A percentile compares a stretch with the other conserved stretches of the same genome.
Conservation (phyloP, 768 basidiomycete genomes). For the Boletus sensibilis region DNA sequence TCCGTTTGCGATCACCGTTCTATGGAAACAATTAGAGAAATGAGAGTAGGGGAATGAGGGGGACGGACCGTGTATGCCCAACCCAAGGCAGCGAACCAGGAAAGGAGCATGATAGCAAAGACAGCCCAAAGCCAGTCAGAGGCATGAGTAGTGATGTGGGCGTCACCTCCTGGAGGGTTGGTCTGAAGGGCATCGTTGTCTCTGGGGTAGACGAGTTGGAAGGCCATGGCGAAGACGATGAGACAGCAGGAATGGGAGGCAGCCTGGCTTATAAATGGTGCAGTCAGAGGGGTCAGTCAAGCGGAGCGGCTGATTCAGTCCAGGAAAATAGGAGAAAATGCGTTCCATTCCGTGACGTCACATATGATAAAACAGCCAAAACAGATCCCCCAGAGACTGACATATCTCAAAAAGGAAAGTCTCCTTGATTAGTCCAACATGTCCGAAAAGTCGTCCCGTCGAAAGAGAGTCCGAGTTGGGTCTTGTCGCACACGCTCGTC, state of each 20-base stretch:
- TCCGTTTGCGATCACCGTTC: constrained; percentile 41
- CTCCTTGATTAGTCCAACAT: constrained; percentile 34
- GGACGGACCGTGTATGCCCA: constrained; percentile 35
- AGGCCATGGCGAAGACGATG: constrained; percentile 21
- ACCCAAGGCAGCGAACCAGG: constrained; percentile 37
- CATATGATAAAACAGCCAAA: background rate
- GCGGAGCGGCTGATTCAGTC: constrained; percentile 14
- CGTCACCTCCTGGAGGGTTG: constrained; percentile 38
- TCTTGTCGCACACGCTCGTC: constrained; percentile 74
- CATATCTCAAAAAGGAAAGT: constrained; percentile 17
- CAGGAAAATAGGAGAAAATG: constrained; percentile 16
- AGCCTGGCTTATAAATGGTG: constrained; percentile 7
- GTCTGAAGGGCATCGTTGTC: constrained; percentile 32
- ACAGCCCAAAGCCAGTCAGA: constrained; percentile 58
- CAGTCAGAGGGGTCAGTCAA: constrained; percentile 12
- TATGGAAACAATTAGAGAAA: background rate
- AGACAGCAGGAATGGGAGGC: background rate
- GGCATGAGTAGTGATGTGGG: constrained; percentile 43
- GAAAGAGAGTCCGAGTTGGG: constrained; percentile 49
- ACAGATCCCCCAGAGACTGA: background rate
- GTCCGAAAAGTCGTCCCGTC: constrained; percentile 50
- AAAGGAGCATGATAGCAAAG: constrained; percentile 48
- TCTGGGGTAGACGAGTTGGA: constrained; percentile 3
- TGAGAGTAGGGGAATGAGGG: background rate
- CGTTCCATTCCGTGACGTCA: constrained; percentile 23